Evolutionary conservation across 2,329 filamentous ascomycete species (phyloP).

Genomic region (Metarhizium brunneum): DNA sequence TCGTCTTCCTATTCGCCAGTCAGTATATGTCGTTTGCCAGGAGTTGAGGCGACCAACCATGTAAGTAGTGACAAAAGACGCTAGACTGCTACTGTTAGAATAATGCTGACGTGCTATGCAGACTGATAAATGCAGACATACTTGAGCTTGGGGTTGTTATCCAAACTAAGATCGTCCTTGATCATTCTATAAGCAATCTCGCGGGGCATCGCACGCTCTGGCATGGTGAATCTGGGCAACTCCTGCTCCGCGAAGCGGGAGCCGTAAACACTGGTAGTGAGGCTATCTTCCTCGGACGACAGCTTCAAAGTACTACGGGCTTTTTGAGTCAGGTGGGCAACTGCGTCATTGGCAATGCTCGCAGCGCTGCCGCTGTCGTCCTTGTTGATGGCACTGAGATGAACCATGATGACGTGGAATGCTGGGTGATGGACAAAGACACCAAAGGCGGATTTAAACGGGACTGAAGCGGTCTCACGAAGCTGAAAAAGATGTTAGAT

Average conservation of each 20-base stretch:
- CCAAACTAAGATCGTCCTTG: conserved; percentile 84
- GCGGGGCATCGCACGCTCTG: conserved; percentile 80
- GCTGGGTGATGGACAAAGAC: not conserved
- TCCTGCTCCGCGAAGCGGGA: conserved; percentile 74
- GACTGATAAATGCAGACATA: conserved; percentile 26
- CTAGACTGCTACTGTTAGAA: conserved; percentile 48
- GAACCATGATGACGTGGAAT: conserved; percentile 35
- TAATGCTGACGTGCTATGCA: not conserved
- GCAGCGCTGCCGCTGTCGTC: conserved; percentile 6
- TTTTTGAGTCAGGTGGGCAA: conserved; percentile 27
- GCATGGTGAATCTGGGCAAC: conserved; percentile 77
- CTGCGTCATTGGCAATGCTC: not conserved
- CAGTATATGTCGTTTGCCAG: not conserved
- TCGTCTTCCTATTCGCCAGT: conserved; percentile 65
- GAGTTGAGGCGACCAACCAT: conserved; percentile 49
- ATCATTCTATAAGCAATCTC: conserved; percentile 96
- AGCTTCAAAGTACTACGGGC: conserved; percentile 31
- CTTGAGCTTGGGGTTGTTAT: conserved; percentile 85
- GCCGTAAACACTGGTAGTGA: conserved; percentile 79
- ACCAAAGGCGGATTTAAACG: not conserved
- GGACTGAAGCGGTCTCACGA: too few species aligned
- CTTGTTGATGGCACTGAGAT: conserved; percentile 35
- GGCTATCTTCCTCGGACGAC: conserved; percentile 43
- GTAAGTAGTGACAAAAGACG: conserved; percentile 91
- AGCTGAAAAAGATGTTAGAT: not conserved